Evolutionary conservation across 805 yeast species (phyloP).

Genomic region (Limtongozyma cylindracea): DNA sequence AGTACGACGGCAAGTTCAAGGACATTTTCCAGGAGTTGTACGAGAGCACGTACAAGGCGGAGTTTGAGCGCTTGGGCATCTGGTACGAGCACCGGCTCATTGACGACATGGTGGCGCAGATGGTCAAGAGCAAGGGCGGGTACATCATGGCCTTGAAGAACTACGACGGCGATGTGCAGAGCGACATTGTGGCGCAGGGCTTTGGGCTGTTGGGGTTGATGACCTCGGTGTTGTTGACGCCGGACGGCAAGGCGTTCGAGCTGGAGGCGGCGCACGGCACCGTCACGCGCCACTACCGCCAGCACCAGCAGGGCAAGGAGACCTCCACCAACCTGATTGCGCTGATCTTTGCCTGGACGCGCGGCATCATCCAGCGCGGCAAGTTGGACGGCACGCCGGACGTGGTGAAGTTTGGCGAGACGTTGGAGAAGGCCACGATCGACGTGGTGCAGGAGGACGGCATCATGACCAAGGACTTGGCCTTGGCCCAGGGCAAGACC

Average conservation of each 20-base stretch:
- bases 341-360: slow-evolving; percentile 90
- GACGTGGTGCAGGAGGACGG: slow-evolving; percentile 69
- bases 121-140: slow-evolving; percentile 91
- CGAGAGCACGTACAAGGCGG: slow-evolving; percentile 35
- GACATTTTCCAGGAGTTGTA: slow-evolving; percentile 73
- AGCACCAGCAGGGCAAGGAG: slow-evolving; percentile 89
- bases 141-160: slow-evolving; percentile 90
- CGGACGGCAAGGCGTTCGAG: slow-evolving; percentile 90
- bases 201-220: slow-evolving; percentile 90
- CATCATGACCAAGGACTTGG: slow-evolving; percentile 91
- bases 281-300: slow-evolving; percentile 91
- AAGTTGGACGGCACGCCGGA: slow-evolving; percentile 69
- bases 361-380: slow-evolving; percentile 87
- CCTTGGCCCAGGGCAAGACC: slow-evolving; percentile 71
- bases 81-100: slow-evolving; percentile 94
- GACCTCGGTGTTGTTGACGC: slow-evolving; percentile 94
- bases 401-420: slow-evolving; percentile 56
- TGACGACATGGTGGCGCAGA: slow-evolving; percentile 98
- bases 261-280: slow-evolving; percentile 99
- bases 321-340: slow-evolving; percentile 96
- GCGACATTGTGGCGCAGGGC: slow-evolving; percentile 95
- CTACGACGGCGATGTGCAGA: slow-evolving; percentile 94
- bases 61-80: slow-evolving; percentile 60
- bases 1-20: slow-evolving; percentile 88
- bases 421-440: slow-evolving; percentile 60